Evolutionary conservation across 768 basidiomycete genomes (phyloP).

Genomic region (Mycena galopus): DNA sequence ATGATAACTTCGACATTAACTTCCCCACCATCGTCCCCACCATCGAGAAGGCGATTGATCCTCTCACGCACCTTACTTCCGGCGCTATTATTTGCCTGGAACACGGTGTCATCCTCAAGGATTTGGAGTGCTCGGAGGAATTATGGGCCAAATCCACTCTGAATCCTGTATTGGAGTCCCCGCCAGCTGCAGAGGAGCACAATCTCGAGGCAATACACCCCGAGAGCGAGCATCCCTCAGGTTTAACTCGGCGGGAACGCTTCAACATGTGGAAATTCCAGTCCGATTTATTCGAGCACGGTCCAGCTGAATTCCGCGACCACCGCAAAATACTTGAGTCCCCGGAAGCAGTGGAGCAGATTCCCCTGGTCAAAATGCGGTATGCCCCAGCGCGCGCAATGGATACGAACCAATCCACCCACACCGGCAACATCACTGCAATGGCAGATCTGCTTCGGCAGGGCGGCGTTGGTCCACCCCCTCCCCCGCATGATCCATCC

Average conservation of each 20-base stretch:
- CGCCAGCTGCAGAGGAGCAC: background rate
- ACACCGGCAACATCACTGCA: constrained; percentile 37
- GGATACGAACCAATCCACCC: constrained; percentile 42
- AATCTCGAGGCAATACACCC: constrained; percentile 36
- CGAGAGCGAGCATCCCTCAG: constrained; percentile 32
- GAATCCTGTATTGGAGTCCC: background rate
- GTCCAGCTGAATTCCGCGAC: constrained; percentile 40
- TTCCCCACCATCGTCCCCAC: constrained; percentile 48
- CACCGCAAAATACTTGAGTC: constrained; percentile 12
- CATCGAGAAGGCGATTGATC: constrained; percentile 40
- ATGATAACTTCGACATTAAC: constrained; percentile 59
- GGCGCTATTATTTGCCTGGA: constrained; percentile 46
- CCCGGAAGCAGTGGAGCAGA: constrained; percentile 44
- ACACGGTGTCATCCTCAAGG: constrained; percentile 36
- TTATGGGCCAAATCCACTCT: constrained; percentile 34
- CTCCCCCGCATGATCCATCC: background rate
- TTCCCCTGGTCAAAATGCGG: constrained; percentile 40
- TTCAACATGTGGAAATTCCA: constrained; percentile 47
- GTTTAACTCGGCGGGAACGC: constrained; percentile 38
- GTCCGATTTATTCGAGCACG: constrained; percentile 43
- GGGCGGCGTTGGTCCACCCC: constrained; percentile 35
- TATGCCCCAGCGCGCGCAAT: constrained; percentile 38
- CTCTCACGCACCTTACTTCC: constrained; percentile 50
- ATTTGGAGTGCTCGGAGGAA: constrained; percentile 48
- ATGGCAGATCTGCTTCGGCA: constrained; percentile 38